These are phyloP conservation scores for Breynia disticha DNA, from an alignment of 441 rosid species.

Conservation along the genomic window DNA sequence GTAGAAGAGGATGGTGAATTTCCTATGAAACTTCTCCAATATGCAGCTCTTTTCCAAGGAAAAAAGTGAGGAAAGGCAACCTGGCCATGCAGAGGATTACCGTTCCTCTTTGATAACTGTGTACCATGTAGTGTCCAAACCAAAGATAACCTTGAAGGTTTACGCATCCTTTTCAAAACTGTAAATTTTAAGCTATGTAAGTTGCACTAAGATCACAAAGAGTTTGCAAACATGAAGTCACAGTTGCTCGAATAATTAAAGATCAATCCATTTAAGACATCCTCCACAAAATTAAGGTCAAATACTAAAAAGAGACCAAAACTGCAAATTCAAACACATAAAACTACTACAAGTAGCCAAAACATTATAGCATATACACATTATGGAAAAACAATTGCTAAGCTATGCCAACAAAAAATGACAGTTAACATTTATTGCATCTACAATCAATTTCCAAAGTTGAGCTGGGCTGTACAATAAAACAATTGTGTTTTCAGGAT, in stretches of 20 bases:
- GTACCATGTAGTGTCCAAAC: constrained; percentile 67
- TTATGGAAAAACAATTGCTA: too few species aligned
- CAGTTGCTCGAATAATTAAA: neutral
- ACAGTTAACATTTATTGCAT: neutral
- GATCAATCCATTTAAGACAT: constrained; percentile 8
- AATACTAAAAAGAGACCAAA: neutral
- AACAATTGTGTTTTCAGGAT: neutral
- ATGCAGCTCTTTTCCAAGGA: constrained; percentile 86
- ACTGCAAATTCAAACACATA: constrained; percentile 1
- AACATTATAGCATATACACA: neutral
- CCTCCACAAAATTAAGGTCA: too few species aligned
- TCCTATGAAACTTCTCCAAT: constrained; percentile 45
- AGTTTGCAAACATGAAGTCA: constrained; percentile 5
- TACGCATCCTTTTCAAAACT: constrained; percentile 37
- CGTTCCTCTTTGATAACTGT: constrained; percentile 25
- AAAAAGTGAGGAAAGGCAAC: constrained; percentile 63
- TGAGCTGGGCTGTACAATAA: neutral
- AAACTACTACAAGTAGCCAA: neutral
- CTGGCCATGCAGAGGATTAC: constrained; percentile 22
- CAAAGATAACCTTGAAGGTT: constrained; percentile 53
- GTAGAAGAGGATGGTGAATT: constrained; percentile 41
- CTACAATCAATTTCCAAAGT: neutral
- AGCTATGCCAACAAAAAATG: neutral
- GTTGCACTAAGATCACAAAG: neutral
- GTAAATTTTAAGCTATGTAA: constrained; percentile 20